phyloP scores from a whole-genome alignment of 2,329 filamentous ascomycete species.

The Blastomyces parvus region DNA sequence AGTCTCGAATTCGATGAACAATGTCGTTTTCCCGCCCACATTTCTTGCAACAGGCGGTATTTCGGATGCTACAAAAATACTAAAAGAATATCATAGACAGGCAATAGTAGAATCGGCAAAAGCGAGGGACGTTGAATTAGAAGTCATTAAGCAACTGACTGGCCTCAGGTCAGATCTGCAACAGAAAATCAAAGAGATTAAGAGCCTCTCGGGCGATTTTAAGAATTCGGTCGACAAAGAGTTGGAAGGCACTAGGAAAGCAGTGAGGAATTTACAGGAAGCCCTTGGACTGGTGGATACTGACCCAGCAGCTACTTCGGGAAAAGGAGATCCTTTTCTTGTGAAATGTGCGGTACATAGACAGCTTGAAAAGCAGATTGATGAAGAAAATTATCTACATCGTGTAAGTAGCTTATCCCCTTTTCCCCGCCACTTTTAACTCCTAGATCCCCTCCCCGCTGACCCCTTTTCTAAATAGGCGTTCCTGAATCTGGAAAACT shows the following conservation, averaged over 20 bases:
- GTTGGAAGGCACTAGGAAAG: slow-evolving; percentile 72
- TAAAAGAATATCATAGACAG: slow-evolving; percentile 74
- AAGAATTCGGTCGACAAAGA: slow-evolving; percentile 96
- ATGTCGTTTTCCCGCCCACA: slow-evolving; percentile 60
- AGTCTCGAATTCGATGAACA: slow-evolving; percentile 74
- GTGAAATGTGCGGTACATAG: slow-evolving; percentile 76
- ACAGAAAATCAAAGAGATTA: slow-evolving; percentile 98
- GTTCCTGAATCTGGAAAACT: slow-evolving; percentile 87
- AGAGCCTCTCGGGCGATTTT: slow-evolving; percentile 84
- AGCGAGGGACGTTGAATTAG: slow-evolving; percentile 79
- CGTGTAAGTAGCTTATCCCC: slow-evolving; percentile 49
- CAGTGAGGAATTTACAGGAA: slow-evolving; percentile 73
- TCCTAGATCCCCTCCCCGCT: background rate
- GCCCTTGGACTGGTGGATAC: slow-evolving; percentile 68
- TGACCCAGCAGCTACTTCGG: slow-evolving; percentile 63
- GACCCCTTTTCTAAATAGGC: slow-evolving; percentile 47
- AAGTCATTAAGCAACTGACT: slow-evolving; percentile 79
- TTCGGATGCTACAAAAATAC: slow-evolving; percentile 70
- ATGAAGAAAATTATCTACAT: slow-evolving; percentile 96
- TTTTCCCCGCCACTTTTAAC: background rate
- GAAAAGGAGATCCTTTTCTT: slow-evolving; percentile 88
- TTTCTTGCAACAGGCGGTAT: slow-evolving; percentile 79
- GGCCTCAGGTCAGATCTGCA: slow-evolving; percentile 79
- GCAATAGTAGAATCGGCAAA: slow-evolving; percentile 74
- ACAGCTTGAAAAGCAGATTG: slow-evolving; percentile 83